Evolutionary conservation across 768 basidiomycete species (phyloP).

Genomic region (Boletus bicolor): DNA sequence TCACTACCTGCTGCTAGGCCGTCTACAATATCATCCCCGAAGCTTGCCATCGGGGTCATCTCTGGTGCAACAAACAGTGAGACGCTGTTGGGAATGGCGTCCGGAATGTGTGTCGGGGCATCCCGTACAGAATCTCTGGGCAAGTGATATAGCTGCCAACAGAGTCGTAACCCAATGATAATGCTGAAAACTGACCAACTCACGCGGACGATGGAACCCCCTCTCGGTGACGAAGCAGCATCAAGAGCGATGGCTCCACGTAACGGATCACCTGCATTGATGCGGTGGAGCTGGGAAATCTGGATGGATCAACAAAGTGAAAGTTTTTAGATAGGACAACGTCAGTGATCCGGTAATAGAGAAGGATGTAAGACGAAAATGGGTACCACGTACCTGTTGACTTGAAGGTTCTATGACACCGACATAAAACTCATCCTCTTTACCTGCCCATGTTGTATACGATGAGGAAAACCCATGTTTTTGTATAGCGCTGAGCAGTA

Average conservation of each 20-base stretch:
- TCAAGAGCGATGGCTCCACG: slow-evolving; percentile 65
- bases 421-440: slow-evolving; percentile 60
- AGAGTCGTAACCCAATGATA: not conserved
- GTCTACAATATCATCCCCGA: not conserved
- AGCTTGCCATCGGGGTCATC: not conserved
- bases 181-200: slow-evolving; percentile 12
- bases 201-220: slow-evolving; percentile 53
- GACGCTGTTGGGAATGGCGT: slow-evolving; percentile 11
- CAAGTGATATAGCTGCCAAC: slow-evolving; percentile 42
- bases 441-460: slow-evolving; percentile 30
- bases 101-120: not conserved
- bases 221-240: slow-evolving; percentile 45
- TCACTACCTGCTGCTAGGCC: not conserved
- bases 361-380: not conserved
- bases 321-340: not conserved
- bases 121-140: slow-evolving; percentile 21
- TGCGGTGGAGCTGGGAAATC: slow-evolving; percentile 49
- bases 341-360: not conserved
- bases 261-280: slow-evolving; percentile 70
- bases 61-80: slow-evolving; percentile 28
- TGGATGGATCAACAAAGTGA: slow-evolving; percentile 15
- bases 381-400: slow-evolving; percentile 6
- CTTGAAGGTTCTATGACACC: slow-evolving; percentile 35
- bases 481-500: slow-evolving; percentile 55
- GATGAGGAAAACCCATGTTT: slow-evolving; percentile 30